Conservation (phyloP, 208 protist species). For the Wallacemonas collosoma region DNA sequence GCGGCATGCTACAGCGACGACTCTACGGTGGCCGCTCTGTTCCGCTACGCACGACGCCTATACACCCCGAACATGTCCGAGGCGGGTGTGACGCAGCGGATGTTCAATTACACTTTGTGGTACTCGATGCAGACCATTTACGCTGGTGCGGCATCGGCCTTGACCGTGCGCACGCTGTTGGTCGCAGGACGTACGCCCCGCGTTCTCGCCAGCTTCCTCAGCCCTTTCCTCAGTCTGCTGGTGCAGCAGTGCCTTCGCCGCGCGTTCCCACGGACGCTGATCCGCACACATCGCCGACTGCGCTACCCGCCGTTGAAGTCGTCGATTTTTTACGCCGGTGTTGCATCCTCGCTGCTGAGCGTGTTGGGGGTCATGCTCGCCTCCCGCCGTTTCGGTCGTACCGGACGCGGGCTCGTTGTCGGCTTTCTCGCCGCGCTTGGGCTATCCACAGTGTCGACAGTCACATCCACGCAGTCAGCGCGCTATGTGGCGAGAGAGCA, state of each 20-base stretch:
- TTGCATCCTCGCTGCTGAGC: neutral
- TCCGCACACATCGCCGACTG: neutral
- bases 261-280: neutral
- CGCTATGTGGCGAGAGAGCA: constrained; percentile 1
- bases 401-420: neutral
- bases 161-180: constrained; percentile 61
- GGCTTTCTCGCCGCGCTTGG: neutral
- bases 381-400: neutral
- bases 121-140: constrained; percentile 42
- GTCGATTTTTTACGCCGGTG: constrained; percentile 7
- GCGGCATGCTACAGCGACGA: neutral
- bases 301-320: neutral
- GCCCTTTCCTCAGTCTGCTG: constrained; percentile 19
- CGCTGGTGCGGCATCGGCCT: constrained; percentile 32
- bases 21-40: neutral
- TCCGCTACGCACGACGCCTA: neutral
- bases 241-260: neutral
- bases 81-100: neutral
- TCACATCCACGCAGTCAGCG: neutral
- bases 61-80: neutral
- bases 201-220: constrained; percentile 36
- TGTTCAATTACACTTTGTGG: constrained; percentile 18
- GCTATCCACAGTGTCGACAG: neutral
- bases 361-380: constrained; percentile 7
- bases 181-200: constrained; percentile 49